phyloP scores from a whole-genome alignment of 805 yeast species.

The Starmerella tilneyi region DNA sequence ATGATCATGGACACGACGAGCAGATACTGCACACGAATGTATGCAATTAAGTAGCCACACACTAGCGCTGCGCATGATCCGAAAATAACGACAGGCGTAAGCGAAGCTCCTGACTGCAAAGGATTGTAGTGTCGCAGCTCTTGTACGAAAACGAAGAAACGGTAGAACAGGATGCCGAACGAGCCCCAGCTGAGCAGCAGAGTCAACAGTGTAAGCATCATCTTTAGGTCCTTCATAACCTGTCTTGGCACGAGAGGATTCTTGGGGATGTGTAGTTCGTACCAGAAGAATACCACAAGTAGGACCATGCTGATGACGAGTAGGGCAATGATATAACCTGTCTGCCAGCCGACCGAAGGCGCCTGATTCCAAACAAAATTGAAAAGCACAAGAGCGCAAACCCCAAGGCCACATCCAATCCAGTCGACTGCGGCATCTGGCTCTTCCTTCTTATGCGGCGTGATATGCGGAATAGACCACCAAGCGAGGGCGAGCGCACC shows the following conservation, averaged over 20 bases:
- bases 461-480: constrained; percentile 20
- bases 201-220: constrained; percentile 38
- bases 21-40: constrained; percentile 41
- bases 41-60: constrained; percentile 42
- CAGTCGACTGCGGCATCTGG: constrained; percentile 39
- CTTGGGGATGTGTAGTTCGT: constrained; percentile 45
- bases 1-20: constrained; percentile 44
- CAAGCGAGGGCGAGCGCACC: constrained; percentile 13
- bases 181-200: constrained; percentile 66
- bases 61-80: constrained; percentile 50
- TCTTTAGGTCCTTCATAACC: constrained; percentile 29
- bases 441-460: constrained; percentile 13
- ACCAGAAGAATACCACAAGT: constrained; percentile 29
- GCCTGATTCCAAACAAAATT: constrained; percentile 70
- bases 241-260: constrained; percentile 44
- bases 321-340: constrained; percentile 43
- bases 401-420: constrained; percentile 47
- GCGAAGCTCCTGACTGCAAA: constrained; percentile 39
- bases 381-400: constrained; percentile 50
- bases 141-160: constrained; percentile 45
- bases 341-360: constrained; percentile 58
- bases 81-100: constrained; percentile 39
- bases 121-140: constrained; percentile 42
- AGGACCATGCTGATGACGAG: constrained; percentile 55
- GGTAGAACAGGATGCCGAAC: constrained; percentile 65